Percentiles rank a stretch among this genome's conserved stretches.
Conservation (phyloP, 768 basidiomycete species). For the Pulveroboletus sp. region DNA sequence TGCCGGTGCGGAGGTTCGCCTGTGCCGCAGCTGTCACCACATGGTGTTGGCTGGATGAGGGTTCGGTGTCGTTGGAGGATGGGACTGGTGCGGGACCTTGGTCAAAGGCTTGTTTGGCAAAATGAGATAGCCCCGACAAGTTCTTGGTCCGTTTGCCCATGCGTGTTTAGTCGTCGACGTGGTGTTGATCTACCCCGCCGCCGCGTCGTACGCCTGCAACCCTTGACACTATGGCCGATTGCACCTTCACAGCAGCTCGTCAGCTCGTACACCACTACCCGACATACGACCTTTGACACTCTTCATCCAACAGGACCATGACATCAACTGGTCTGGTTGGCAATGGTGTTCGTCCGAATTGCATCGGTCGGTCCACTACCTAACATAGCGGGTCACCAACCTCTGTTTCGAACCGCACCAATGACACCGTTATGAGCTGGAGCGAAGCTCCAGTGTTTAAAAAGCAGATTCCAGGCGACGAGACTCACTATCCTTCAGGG, state of each 20-base stretch:
- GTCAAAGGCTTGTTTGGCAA: slow-evolving; percentile 38
- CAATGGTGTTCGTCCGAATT: neutral
- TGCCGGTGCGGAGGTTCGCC: neutral
- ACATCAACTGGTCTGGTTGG: neutral
- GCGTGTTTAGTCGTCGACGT: neutral
- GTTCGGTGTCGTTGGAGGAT: slow-evolving; percentile 2
- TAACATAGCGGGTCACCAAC: neutral
- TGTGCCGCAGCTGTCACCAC: neutral
- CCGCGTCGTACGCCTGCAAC: neutral
- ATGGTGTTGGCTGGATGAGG: neutral
- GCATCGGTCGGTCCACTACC: neutral
- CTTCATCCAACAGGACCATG: neutral
- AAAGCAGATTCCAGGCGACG: neutral
- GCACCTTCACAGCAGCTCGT: neutral
- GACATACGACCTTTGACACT: neutral
- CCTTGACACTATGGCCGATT: neutral
- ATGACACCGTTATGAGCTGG: neutral
- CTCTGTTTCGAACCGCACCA: slow-evolving; percentile 9
- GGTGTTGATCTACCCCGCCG: too few relatives aligned
- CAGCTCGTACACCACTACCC: neutral
- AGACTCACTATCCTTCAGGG: neutral
- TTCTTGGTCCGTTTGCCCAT: slow-evolving; percentile 41
- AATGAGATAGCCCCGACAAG: slow-evolving; percentile 41
- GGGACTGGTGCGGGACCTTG: slow-evolving; percentile 4
- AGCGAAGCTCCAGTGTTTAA: slow-evolving; percentile 7